Conservation (phyloP, 768 basidiomycete species). For the Lactifluus pinguis region DNA sequence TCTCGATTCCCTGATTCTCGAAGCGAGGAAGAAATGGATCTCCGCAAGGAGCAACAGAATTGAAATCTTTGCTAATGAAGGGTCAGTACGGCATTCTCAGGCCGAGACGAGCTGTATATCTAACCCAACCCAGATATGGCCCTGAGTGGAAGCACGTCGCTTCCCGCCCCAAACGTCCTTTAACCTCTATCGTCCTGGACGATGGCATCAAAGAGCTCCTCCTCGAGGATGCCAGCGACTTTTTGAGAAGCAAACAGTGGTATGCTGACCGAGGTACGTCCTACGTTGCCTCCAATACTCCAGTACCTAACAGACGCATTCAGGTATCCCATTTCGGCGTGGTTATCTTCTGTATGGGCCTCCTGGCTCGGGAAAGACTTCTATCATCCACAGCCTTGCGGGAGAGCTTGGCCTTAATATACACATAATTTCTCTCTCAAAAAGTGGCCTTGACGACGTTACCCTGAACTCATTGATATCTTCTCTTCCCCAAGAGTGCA, state of each 20-base stretch:
- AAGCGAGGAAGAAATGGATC: slow-evolving; percentile 14
- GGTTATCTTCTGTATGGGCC: slow-evolving; percentile 74
- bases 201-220: slow-evolving; percentile 58
- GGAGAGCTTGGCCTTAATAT: slow-evolving; percentile 71
- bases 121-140: slow-evolving; percentile 2
- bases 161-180: slow-evolving; percentile 53
- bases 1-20: slow-evolving; percentile 15
- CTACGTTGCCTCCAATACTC: background rate
- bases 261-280: slow-evolving; percentile 52
- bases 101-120: background rate
- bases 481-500: slow-evolving; percentile 58
- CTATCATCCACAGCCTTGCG: slow-evolving; percentile 65
- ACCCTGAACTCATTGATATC: slow-evolving; percentile 49
- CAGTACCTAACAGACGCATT: background rate
- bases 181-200: slow-evolving; percentile 62
- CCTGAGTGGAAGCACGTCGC: slow-evolving; percentile 48
- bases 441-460: slow-evolving; percentile 53
- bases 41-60: slow-evolving; percentile 11
- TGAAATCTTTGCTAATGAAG: slow-evolving; percentile 40
- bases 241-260: slow-evolving; percentile 61
- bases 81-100: slow-evolving; percentile 21
- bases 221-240: slow-evolving; percentile 61
- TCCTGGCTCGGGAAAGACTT: slow-evolving; percentile 74
- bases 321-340: slow-evolving; percentile 63
- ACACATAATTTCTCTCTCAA: slow-evolving; percentile 62